Percentiles rank a stretch among this genome's conserved stretches.
Conservation (phyloP, 1,284 basidiomycete genomes). For the Ceratobasidium sp. region DNA sequence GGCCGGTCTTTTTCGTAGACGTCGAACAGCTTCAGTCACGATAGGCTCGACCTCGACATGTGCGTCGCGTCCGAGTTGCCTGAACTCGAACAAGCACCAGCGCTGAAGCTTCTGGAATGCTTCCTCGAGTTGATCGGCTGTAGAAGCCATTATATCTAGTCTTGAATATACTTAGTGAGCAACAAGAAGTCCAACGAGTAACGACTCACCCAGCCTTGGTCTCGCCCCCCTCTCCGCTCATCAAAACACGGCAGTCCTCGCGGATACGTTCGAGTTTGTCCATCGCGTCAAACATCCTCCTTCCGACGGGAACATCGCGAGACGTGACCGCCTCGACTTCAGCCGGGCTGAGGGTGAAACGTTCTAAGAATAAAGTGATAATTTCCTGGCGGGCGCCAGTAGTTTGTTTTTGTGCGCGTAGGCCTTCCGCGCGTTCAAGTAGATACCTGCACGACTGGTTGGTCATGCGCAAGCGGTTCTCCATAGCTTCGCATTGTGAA, state of each 20-base stretch:
- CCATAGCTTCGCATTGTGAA: conserved; percentile 79
- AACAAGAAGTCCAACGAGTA: neutral
- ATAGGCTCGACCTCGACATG: conserved; percentile 77
- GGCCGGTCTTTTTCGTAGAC: conserved; percentile 77
- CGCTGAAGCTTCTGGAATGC: conserved; percentile 89
- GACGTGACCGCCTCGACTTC: conserved; percentile 79
- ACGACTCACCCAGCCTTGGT: conserved; percentile 77
- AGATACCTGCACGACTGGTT: conserved; percentile 80
- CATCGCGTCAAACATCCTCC: conserved; percentile 82
- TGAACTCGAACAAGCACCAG: conserved; percentile 86
- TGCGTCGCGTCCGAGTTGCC: conserved; percentile 76
- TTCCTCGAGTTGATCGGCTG: conserved; percentile 81
- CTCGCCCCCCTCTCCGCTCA: conserved; percentile 84
- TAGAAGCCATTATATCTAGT: conserved; percentile 86
- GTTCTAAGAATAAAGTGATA: conserved; percentile 77
- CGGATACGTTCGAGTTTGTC: conserved; percentile 85
- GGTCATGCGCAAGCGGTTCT: conserved; percentile 75
- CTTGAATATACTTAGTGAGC: conserved; percentile 54
- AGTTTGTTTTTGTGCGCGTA: conserved; percentile 77
- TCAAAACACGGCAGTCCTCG: conserved; percentile 81
- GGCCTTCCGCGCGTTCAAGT: conserved; percentile 84
- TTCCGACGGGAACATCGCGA: conserved; percentile 75
- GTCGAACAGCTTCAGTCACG: conserved; percentile 75
- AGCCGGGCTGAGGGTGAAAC: conserved; percentile 80
- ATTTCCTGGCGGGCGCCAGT: conserved; percentile 75